phyloP scores from a whole-genome alignment of 805 yeast genomes.

The Candida boidinii region DNA sequence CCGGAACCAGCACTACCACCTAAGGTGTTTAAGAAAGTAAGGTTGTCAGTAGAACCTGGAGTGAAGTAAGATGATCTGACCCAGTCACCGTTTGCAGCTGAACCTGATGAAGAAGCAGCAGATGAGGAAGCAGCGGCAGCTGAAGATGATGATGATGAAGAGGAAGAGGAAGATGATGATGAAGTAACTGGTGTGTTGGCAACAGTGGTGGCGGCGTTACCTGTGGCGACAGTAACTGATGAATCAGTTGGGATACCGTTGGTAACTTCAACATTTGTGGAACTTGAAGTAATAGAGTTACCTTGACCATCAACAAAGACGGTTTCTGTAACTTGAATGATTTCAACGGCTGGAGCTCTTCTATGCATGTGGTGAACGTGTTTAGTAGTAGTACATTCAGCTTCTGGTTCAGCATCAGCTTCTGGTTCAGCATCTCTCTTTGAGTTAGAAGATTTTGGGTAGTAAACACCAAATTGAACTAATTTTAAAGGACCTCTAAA shows the following conservation, averaged over 20 bases:
- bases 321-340: constrained; percentile 71
- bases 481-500: constrained; percentile 84
- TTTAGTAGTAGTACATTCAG: constrained; percentile 36
- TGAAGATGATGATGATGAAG: constrained; percentile 16
- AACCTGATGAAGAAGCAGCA: constrained; percentile 26
- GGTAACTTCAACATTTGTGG: constrained; percentile 15
- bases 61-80: constrained; percentile 62
- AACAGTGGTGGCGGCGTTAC: constrained; percentile 14
- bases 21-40: constrained; percentile 74
- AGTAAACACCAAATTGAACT: constrained; percentile 84
- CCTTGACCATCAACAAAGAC: constrained; percentile 62
- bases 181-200: constrained; percentile 15
- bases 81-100: constrained; percentile 53
- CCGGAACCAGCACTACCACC: constrained; percentile 89
- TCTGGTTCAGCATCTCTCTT: constrained; percentile 26
- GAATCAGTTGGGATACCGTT: constrained; percentile 17
- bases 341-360: constrained; percentile 56
- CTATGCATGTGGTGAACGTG: constrained; percentile 42
- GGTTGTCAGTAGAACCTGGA: constrained; percentile 57
- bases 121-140: constrained; percentile 17
- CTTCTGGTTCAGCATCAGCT: constrained; percentile 26
- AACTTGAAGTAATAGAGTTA: constrained; percentile 23
- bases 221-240: constrained; percentile 16
- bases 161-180: constrained; percentile 7
- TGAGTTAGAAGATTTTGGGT: constrained; percentile 42